These are phyloP conservation scores for Schizopora paradoxa DNA, from an alignment of 1,284 basidiomycete species.

Conservation along the genomic window DNA sequence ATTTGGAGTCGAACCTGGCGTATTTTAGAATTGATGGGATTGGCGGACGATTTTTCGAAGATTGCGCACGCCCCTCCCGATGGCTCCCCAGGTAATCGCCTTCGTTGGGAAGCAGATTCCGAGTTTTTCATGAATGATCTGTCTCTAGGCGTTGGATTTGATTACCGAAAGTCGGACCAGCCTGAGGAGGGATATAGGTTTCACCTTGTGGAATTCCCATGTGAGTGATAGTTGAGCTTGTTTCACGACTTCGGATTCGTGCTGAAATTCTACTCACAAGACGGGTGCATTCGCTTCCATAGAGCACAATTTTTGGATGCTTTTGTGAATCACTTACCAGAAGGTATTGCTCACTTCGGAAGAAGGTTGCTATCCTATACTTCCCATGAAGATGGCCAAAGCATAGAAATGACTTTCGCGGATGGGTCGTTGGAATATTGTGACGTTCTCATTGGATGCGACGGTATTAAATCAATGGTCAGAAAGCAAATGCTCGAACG, in stretches of 20 bases:
- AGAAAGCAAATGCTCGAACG: constrained; percentile 25
- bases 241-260: neutral
- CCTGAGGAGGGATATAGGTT: constrained; percentile 35
- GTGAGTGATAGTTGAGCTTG: constrained; percentile 24
- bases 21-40: constrained; percentile 36
- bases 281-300: constrained; percentile 16
- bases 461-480: constrained; percentile 42
- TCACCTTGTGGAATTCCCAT: constrained; percentile 34
- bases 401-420: constrained; percentile 40
- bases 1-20: constrained; percentile 41
- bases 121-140: neutral
- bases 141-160: constrained; percentile 36
- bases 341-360: constrained; percentile 36
- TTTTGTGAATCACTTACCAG: constrained; percentile 38
- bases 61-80: constrained; percentile 39
- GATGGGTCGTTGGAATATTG: constrained; percentile 42
- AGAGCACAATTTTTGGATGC: constrained; percentile 46
- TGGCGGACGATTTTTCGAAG: constrained; percentile 34
- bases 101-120: neutral
- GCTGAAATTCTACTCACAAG: neutral
- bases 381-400: constrained; percentile 24
- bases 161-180: constrained; percentile 39
- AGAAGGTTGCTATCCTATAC: constrained; percentile 45
- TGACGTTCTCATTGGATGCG: constrained; percentile 46
- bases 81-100: constrained; percentile 30